Evolutionary conservation across 23 red algal genomes (phyloP).

Genomic region (Gracilaria gracilis): DNA sequence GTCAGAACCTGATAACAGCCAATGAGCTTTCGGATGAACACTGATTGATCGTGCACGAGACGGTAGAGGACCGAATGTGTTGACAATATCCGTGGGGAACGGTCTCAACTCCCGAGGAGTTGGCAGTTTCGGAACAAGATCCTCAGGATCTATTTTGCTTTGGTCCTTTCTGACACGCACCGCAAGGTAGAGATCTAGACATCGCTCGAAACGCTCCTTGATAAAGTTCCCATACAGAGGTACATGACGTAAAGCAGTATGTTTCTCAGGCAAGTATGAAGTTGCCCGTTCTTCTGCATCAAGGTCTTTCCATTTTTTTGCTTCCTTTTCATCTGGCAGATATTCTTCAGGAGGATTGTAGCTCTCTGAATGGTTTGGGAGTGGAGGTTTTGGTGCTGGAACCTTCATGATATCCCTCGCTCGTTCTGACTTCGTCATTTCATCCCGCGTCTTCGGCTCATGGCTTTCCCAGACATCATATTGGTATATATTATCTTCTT

Average conservation of each 20-base stretch:
- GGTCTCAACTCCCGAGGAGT: slow-evolving; percentile 82
- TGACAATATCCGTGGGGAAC: slow-evolving; percentile 73
- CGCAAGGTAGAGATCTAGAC: slow-evolving; percentile 92
- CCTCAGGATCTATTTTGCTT: slow-evolving; percentile 66
- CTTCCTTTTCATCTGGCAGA: slow-evolving; percentile 73
- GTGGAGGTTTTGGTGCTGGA: slow-evolving; percentile 83
- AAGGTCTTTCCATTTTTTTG: slow-evolving; percentile 43
- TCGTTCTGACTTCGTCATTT: slow-evolving; percentile 64
- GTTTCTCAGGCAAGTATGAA: slow-evolving; percentile 74
- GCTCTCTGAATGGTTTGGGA: slow-evolving; percentile 88
- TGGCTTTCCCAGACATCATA: slow-evolving; percentile 84
- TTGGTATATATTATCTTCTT: slow-evolving; percentile 61
- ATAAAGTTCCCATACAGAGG: slow-evolving; percentile 79
- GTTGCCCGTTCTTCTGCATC: slow-evolving; percentile 70
- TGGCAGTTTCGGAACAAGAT: slow-evolving; percentile 84
- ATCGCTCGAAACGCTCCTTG: slow-evolving; percentile 93
- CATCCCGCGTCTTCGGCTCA: slow-evolving; percentile 40
- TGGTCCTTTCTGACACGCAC: slow-evolving; percentile 62
- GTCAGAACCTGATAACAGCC: slow-evolving; percentile 79
- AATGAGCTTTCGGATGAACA: slow-evolving; percentile 78
- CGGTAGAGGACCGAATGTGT: slow-evolving; percentile 40
- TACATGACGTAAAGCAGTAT: slow-evolving; percentile 84
- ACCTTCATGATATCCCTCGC: slow-evolving; percentile 62
- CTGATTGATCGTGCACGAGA: slow-evolving; percentile 66
- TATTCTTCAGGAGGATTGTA: slow-evolving; percentile 94